Conservation (phyloP, 176 grass and related monocot species). For the Carex myosuroides region DNA sequence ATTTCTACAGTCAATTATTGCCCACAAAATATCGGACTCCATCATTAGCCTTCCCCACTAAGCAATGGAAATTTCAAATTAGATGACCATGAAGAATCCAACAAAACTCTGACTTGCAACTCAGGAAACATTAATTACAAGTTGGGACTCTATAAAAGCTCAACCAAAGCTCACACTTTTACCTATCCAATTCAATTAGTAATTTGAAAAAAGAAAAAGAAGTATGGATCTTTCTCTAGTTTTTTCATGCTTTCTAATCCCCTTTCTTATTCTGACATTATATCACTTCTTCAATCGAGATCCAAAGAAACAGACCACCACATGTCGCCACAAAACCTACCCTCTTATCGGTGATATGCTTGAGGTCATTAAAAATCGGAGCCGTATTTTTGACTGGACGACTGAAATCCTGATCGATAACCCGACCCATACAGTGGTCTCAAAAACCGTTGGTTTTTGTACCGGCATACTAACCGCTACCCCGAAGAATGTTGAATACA, state of each 20-base stretch:
- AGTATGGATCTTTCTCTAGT: slow-evolving; percentile 30
- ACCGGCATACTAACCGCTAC: slow-evolving; percentile 41
- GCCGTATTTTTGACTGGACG: slow-evolving; percentile 47
- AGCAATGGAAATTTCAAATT: not conserved
- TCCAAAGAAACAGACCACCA: slow-evolving; percentile 15
- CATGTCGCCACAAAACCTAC: slow-evolving; percentile 28
- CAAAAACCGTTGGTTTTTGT: not conserved
- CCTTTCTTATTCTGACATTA: slow-evolving; percentile 12
- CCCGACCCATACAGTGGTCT: slow-evolving; percentile 18
- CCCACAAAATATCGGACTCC: not conserved
- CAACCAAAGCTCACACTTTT: not conserved
- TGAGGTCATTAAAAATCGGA: slow-evolving; percentile 38
- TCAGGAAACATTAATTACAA: not conserved
- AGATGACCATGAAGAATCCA: not conserved
- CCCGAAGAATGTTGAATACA: slow-evolving; percentile 51
- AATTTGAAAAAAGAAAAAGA: not conserved
- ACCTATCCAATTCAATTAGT: not conserved
- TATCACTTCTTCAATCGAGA: slow-evolving; percentile 17
- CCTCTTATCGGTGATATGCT: slow-evolving; percentile 42
- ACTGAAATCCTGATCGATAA: slow-evolving; percentile 28
- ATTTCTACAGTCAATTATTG: not conserved
- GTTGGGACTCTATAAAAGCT: not conserved
- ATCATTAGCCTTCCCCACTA: not conserved
- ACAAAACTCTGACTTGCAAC: not conserved
- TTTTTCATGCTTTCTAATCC: slow-evolving; percentile 11